A percentile compares a stretch with the other conserved stretches of the same genome.
These are phyloP conservation scores for Selaginella tamariscina DNA, from an alignment of 75 land plant genomes.

Conservation along the genomic window DNA sequence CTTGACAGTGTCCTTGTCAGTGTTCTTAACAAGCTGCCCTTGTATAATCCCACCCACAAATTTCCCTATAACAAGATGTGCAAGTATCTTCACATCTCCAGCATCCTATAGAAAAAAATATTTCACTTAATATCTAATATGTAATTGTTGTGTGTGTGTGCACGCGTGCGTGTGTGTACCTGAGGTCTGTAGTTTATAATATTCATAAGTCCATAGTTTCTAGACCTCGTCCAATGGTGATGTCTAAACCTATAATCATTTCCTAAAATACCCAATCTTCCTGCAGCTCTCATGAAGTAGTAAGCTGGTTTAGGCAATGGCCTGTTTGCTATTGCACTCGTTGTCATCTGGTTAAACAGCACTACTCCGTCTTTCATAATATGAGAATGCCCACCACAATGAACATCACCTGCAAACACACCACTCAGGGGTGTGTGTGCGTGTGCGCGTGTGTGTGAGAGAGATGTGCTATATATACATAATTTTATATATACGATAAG, in stretches of 20 bases:
- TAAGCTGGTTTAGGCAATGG: conserved; percentile 12
- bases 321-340: conserved; percentile 3
- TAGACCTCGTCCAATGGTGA: conserved; percentile 10
- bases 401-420: conserved; percentile 7
- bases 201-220: conserved; percentile 3
- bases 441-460: no score
- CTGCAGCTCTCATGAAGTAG: conserved; percentile 3
- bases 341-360: background rate
- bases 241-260: background rate
- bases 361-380: background rate
- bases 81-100: background rate
- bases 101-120: background rate
- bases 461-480: no score
- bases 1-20: background rate
- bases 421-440: no score
- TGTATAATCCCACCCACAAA: background rate
- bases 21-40: background rate
- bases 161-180: no score
- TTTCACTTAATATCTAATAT: no score
- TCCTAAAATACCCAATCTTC: background rate
- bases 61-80: conserved; percentile 1
- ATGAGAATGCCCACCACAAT: conserved; percentile 6
- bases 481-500: background rate
- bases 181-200: background rate
- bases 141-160: no score